A percentile compares a stretch with the other conserved stretches of the same genome.
phyloP scores from a whole-genome alignment of 495 filamentous ascomycete genomes.

The Penicillium malachiteum region DNA sequence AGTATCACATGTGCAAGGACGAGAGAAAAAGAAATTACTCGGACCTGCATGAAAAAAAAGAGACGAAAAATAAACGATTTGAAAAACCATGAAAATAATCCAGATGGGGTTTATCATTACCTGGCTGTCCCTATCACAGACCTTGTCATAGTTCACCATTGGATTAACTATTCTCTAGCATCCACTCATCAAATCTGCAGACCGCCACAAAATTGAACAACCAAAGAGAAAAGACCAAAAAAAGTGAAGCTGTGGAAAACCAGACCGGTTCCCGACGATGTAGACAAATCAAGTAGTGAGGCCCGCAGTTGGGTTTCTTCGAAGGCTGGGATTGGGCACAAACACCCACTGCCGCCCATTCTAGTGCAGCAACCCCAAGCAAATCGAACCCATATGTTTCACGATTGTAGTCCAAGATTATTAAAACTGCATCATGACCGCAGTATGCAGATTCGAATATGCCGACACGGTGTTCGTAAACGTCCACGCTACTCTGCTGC shows the following conservation, averaged over 20 bases:
- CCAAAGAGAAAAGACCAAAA: neutral
- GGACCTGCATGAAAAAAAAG: too few species aligned
- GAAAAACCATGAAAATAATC: too few species aligned
- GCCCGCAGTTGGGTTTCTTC: slow-evolving; percentile 20
- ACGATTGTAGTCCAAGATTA: neutral
- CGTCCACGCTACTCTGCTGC: neutral
- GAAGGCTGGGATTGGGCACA: slow-evolving; percentile 29
- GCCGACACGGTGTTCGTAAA: neutral
- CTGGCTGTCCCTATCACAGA: too few species aligned
- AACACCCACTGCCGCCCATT: slow-evolving; percentile 8
- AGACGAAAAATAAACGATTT: too few species aligned
- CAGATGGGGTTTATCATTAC: too few species aligned
- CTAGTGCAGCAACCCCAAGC: slow-evolving; percentile 2
- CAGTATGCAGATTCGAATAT: slow-evolving; percentile 7
- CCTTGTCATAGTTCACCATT: too few species aligned
- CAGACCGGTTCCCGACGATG: slow-evolving; percentile 1
- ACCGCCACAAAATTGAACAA: slow-evolving; percentile 10
- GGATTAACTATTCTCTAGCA: neutral
- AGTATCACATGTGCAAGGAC: too few species aligned
- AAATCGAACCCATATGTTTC: slow-evolving; percentile 6
- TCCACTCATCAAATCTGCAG: slow-evolving; percentile 4
- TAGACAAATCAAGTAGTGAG: slow-evolving; percentile 17
- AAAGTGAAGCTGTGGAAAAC: slow-evolving; percentile 20
- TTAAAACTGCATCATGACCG: neutral
- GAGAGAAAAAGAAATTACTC: too few species aligned